Evolutionary conservation across 306 rosid species (phyloP).

Genomic region (Trifolium repens): DNA sequence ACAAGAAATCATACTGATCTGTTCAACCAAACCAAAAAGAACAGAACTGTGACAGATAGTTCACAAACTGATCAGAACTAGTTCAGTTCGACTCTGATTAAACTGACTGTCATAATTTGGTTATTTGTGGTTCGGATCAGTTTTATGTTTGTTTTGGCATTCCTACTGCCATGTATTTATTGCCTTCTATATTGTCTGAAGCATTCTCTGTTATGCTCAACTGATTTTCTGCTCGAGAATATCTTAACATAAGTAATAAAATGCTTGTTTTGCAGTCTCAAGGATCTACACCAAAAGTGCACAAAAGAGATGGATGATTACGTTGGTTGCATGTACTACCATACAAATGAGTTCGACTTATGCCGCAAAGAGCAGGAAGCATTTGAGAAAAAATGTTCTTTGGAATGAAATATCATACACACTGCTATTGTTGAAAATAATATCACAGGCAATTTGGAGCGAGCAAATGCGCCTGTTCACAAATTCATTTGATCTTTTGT

Average conservation of each 20-base stretch:
- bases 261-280: constrained; percentile 66
- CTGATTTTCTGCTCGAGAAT: neutral
- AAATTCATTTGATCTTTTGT: constrained; percentile 41
- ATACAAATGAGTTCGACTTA: constrained; percentile 89
- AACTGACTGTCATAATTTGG: neutral
- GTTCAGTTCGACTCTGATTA: neutral
- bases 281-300: constrained; percentile 89
- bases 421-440: constrained; percentile 51
- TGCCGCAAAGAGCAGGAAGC: constrained; percentile 95
- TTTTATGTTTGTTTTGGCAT: neutral
- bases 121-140: neutral
- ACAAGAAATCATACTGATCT: too few species aligned
- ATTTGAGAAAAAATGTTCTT: constrained; percentile 79
- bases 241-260: constrained; percentile 24
- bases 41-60: neutral
- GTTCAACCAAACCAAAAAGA: too few species aligned
- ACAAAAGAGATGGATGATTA: constrained; percentile 91
- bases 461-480: constrained; percentile 51
- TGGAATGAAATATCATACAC: constrained; percentile 61
- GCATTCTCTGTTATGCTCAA: neutral
- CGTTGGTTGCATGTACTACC: constrained; percentile 94
- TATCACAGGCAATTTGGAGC: constrained; percentile 50
- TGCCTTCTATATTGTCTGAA: neutral
- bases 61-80: neutral
- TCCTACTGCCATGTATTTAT: neutral